A percentile compares a stretch with the other conserved stretches of the same genome.
phyloP scores from a whole-genome alignment of 352 stramenopile genomes.

The Chrysophaeum taylorii region DNA sequence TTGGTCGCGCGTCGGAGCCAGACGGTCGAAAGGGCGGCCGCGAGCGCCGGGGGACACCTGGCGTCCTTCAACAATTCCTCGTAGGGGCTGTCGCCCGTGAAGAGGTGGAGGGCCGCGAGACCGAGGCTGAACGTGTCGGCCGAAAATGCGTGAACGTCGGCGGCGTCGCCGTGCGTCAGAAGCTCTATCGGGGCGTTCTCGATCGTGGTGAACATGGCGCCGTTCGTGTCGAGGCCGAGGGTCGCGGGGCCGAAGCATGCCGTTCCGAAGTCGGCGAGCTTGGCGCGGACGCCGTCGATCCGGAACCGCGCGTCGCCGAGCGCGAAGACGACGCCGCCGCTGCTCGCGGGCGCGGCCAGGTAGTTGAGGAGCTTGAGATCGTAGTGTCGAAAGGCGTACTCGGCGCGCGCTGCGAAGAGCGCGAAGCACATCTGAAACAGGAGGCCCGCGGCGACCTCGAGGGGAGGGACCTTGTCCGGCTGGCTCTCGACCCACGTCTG shows the following conservation, averaged over 20 bases:
- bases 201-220: constrained; percentile 91
- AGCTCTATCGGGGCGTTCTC: constrained; percentile 95
- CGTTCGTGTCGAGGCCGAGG: constrained; percentile 72
- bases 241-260: constrained; percentile 71
- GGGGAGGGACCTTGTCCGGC: constrained; percentile 49
- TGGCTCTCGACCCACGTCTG: constrained; percentile 80
- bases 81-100: constrained; percentile 89
- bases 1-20: constrained; percentile 45
- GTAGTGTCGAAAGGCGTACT: constrained; percentile 86
- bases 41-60: constrained; percentile 65
- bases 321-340: neutral
- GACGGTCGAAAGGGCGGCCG: constrained; percentile 62
- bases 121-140: constrained; percentile 89
- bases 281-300: constrained; percentile 55
- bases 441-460: constrained; percentile 51
- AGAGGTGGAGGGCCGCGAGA: constrained; percentile 87
- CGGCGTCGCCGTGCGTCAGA: constrained; percentile 76
- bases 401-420: constrained; percentile 74
- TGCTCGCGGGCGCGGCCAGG: constrained; percentile 69
- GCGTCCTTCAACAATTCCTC: constrained; percentile 91
- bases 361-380: constrained; percentile 99
- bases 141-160: constrained; percentile 65
- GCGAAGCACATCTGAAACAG: constrained; percentile 96
- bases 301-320: neutral
- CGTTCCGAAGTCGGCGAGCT: constrained; percentile 95